A percentile compares a stretch with the other conserved stretches of the same genome.
Evolutionary conservation across 805 yeast genomes (phyloP).

Genomic region (Candida railenensis): DNA sequence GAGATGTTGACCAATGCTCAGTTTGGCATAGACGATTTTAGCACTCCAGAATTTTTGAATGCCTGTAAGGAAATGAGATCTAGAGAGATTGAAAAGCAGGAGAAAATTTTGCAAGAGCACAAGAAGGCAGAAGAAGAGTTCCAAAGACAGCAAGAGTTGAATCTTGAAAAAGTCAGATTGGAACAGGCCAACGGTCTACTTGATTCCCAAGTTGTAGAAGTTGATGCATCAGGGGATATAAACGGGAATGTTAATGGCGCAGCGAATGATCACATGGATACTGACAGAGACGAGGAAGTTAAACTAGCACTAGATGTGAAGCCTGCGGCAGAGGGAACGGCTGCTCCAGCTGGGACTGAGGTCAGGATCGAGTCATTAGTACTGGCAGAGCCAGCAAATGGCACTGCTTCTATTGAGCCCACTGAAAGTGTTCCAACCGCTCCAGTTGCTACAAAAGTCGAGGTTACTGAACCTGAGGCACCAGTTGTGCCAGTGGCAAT

Average conservation of each 20-base stretch:
- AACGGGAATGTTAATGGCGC: conserved; percentile 10
- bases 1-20: conserved; percentile 97
- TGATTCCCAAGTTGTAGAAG: neutral
- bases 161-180: conserved; percentile 6
- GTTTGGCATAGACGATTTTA: conserved; percentile 90
- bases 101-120: conserved; percentile 39
- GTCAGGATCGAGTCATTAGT: too few species aligned
- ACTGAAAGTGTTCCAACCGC: too few species aligned
- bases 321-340: too few species aligned
- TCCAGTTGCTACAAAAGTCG: too few species aligned
- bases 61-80: conserved; percentile 74
- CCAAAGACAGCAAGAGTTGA: conserved; percentile 13
- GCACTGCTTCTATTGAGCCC: neutral
- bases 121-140: conserved; percentile 25
- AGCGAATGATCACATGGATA: conserved; percentile 5
- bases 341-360: too few species aligned
- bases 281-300: neutral
- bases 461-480: conserved; percentile 1
- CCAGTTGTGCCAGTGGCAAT: neutral
- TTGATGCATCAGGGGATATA: conserved; percentile 6
- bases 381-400: neutral
- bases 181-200: conserved; percentile 4
- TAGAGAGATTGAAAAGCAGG: conserved; percentile 61
- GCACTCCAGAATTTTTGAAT: conserved; percentile 63
- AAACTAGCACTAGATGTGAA: too few species aligned